phyloP scores from a whole-genome alignment of 768 basidiomycete genomes.

The Tylopilus sp. region DNA sequence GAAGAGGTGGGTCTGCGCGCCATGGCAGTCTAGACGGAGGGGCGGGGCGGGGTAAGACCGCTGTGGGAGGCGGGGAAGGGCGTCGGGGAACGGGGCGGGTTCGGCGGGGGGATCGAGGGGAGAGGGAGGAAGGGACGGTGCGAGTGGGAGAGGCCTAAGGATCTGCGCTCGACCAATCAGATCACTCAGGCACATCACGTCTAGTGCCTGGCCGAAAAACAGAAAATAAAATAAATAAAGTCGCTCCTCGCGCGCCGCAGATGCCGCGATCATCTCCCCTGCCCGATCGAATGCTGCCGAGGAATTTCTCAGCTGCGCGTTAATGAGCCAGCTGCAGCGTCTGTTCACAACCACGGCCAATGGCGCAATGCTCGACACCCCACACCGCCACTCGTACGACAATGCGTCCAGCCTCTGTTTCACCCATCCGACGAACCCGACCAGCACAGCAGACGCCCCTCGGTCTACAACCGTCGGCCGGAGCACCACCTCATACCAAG shows the following conservation, averaged over 20 bases:
- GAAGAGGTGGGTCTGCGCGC: slow-evolving; percentile 30
- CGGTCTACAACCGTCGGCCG: too few relatives aligned
- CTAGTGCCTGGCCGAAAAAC: slow-evolving; percentile 25
- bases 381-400: slow-evolving; percentile 12
- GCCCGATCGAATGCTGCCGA: slow-evolving; percentile 16
- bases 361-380: slow-evolving; percentile 4
- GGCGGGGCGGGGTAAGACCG: too few relatives aligned
- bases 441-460: too few relatives aligned
- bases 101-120: slow-evolving; percentile 16
- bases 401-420: too few relatives aligned
- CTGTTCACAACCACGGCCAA: slow-evolving; percentile 2
- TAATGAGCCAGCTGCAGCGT: slow-evolving; percentile 3
- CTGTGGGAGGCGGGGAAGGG: neutral
- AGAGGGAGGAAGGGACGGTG: slow-evolving; percentile 29
- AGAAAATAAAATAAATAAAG: neutral
- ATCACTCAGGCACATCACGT: slow-evolving; percentile 34
- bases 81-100: slow-evolving; percentile 14
- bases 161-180: slow-evolving; percentile 34
- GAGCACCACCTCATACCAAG: neutral
- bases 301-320: neutral
- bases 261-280: slow-evolving; percentile 14
- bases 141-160: slow-evolving; percentile 31
- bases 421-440: too few relatives aligned
- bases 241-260: slow-evolving; percentile 9
- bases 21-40: too few relatives aligned